Evolutionary conservation across 495 filamentous ascomycete genomes (phyloP).

Genomic region (Bacidia rubella): DNA sequence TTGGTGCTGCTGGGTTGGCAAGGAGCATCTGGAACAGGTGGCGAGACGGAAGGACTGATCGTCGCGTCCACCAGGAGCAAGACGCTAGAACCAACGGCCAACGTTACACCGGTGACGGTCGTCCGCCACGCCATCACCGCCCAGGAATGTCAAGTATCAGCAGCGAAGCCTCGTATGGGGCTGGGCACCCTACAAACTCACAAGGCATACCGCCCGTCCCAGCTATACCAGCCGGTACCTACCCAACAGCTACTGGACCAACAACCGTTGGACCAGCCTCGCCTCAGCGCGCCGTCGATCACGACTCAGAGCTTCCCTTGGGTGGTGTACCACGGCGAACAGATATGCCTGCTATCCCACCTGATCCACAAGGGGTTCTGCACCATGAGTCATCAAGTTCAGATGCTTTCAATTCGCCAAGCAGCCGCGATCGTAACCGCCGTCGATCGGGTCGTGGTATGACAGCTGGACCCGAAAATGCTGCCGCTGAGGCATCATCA

Average conservation of each 20-base stretch:
- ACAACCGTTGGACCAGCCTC: slow-evolving; percentile 15
- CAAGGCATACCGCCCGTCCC: slow-evolving; percentile 26
- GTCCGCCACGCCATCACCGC: slow-evolving; percentile 40
- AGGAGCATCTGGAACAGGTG: slow-evolving; percentile 51
- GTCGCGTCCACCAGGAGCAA: slow-evolving; percentile 50
- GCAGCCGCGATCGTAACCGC: slow-evolving; percentile 32
- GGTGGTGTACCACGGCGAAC: slow-evolving; percentile 12
- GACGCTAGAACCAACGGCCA: slow-evolving; percentile 40
- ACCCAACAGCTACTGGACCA: slow-evolving; percentile 23
- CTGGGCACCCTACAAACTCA: slow-evolving; percentile 19
- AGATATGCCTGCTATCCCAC: slow-evolving; percentile 32
- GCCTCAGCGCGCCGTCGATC: slow-evolving; percentile 3
- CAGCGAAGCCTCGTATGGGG: slow-evolving; percentile 34
- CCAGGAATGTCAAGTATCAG: slow-evolving; percentile 32
- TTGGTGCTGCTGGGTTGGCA: slow-evolving; percentile 52
- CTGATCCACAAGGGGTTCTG: slow-evolving; percentile 36
- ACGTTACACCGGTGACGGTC: slow-evolving; percentile 46
- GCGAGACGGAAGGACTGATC: slow-evolving; percentile 48
- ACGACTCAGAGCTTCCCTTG: slow-evolving; percentile 9
- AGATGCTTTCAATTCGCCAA: slow-evolving; percentile 39
- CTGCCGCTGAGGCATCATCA: slow-evolving; percentile 34
- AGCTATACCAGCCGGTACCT: slow-evolving; percentile 25
- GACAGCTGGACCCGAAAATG: slow-evolving; percentile 31
- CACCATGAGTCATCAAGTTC: slow-evolving; percentile 46
- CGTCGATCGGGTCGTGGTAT: slow-evolving; percentile 26